A percentile compares a stretch with the other conserved stretches of the same genome.
These are phyloP conservation scores for Vaccinium corymbosum DNA, from an alignment of 148 eudicot species.

Conservation along the genomic window DNA sequence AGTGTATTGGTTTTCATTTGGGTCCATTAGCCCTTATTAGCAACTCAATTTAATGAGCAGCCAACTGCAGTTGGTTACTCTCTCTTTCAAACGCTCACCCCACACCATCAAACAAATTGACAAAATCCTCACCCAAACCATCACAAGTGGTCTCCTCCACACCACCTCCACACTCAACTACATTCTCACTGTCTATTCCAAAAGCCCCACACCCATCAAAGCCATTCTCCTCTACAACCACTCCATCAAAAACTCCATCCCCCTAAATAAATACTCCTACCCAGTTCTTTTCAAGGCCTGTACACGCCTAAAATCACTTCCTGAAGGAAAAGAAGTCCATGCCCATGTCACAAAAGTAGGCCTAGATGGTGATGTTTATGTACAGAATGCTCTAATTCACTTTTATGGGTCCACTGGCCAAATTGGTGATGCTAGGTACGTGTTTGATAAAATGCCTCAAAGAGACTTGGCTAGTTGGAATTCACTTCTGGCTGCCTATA, in stretches of 20 bases:
- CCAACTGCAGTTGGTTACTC: not conserved
- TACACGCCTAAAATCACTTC: not conserved
- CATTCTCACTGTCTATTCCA: conserved; percentile 19
- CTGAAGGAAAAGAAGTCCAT: conserved; percentile 16
- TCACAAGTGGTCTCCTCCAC: conserved; percentile 16
- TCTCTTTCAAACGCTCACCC: not conserved
- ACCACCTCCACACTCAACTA: conserved; percentile 18
- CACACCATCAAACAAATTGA: conserved; percentile 20
- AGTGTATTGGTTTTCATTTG: no score
- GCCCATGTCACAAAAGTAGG: conserved; percentile 23
- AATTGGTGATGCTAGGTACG: not conserved
- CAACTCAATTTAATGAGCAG: not conserved
- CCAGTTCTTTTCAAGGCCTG: conserved; percentile 21
- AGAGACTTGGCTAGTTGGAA: conserved; percentile 23
- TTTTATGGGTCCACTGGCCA: conserved; percentile 18
- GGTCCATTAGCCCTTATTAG: no score
- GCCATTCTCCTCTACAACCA: conserved; percentile 23
- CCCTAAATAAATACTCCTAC: conserved; percentile 20
- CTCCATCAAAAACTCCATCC: not conserved
- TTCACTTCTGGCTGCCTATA: conserved; percentile 10
- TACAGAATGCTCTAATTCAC: conserved; percentile 25
- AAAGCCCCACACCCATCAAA: conserved; percentile 18
- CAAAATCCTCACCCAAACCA: conserved; percentile 21
- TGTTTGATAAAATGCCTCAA: conserved; percentile 20
- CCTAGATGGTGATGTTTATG: conserved; percentile 12